A percentile compares a stretch with the other conserved stretches of the same genome.
Conservation (phyloP, 1,284 basidiomycete genomes). For the Ganoderma resinaceum region DNA sequence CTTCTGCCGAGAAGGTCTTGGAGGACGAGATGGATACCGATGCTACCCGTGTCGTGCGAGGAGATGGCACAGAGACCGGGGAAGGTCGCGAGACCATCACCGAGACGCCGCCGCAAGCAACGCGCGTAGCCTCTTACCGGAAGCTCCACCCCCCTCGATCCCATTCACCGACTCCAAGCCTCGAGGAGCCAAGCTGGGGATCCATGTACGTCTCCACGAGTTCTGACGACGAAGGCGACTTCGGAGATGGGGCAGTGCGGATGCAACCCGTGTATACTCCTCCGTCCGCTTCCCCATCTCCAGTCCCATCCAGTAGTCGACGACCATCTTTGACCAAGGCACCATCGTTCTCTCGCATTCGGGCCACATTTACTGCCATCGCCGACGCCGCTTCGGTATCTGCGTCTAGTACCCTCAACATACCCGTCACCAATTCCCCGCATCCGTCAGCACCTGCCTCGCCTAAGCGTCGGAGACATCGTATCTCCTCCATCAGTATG, state of each 20-base stretch:
- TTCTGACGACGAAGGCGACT: conserved; percentile 35
- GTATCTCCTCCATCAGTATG: conserved; percentile 39
- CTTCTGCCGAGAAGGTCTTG: conserved; percentile 62
- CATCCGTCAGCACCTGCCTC: conserved; percentile 13
- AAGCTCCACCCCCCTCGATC: conserved; percentile 16
- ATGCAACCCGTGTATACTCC: conserved; percentile 14
- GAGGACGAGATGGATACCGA: conserved; percentile 73
- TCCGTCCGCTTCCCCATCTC: background rate
- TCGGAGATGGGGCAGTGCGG: conserved; percentile 23
- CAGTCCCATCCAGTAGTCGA: background rate
- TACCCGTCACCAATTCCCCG: conserved; percentile 17
- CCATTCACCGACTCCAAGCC: conserved; percentile 25
- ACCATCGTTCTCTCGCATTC: conserved; percentile 30
- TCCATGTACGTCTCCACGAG: conserved; percentile 41
- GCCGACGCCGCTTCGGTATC: conserved; percentile 31
- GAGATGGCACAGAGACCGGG: conserved; percentile 64
- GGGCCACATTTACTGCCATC: conserved; percentile 33
- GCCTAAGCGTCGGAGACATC: conserved; percentile 21
- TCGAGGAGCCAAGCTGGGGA: conserved; percentile 56
- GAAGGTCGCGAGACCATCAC: conserved; percentile 38
- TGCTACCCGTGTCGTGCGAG: conserved; percentile 66
- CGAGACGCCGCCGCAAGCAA: background rate
- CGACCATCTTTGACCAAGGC: conserved; percentile 19
- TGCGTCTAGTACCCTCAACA: conserved; percentile 27
- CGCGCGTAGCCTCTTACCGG: conserved; percentile 20